These are phyloP conservation scores for Rutstroemia sp. DNA, from an alignment of 2,329 filamentous ascomycete species.

Conservation along the genomic window DNA sequence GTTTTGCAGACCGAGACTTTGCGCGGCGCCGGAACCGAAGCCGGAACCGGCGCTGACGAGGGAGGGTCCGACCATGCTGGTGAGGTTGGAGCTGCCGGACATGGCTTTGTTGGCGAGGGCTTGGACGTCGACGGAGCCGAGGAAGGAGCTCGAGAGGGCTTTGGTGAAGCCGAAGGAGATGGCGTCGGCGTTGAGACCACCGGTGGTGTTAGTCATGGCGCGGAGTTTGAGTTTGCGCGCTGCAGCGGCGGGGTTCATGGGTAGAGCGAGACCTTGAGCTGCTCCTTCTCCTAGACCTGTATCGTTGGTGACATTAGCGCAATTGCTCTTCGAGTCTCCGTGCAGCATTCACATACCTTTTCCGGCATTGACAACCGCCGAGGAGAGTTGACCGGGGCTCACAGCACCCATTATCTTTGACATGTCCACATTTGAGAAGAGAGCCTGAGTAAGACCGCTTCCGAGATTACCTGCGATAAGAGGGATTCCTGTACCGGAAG, in stretches of 20 bases:
- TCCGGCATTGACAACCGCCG: constrained; percentile 4
- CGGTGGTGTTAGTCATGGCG: background rate
- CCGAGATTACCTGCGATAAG: background rate
- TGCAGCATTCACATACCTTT: background rate
- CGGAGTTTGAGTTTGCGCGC: background rate
- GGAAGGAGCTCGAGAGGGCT: constrained; percentile 7
- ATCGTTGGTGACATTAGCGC: background rate
- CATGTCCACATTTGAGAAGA: constrained; percentile 7
- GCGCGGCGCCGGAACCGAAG: constrained; percentile 3
- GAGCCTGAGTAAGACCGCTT: background rate
- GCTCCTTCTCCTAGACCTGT: constrained; percentile 6
- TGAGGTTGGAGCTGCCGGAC: background rate
- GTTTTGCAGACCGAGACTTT: background rate
- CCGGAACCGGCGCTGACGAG: constrained; percentile 1
- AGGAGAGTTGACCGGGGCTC: background rate
- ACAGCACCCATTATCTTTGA: constrained; percentile 4
- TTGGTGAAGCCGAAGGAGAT: constrained; percentile 5
- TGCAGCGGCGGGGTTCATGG: background rate
- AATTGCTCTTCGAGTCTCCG: background rate
- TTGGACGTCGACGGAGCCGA: constrained; percentile 3
- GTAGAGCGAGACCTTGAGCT: constrained; percentile 4
- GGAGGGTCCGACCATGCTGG: background rate
- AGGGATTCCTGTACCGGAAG: background rate
- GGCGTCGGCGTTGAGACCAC: background rate
- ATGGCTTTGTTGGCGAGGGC: constrained; percentile 2